Percentiles rank a stretch among this genome's conserved stretches.
Conservation (phyloP, 2,329 filamentous ascomycete species). For the Bipolaris sorokiniana region DNA sequence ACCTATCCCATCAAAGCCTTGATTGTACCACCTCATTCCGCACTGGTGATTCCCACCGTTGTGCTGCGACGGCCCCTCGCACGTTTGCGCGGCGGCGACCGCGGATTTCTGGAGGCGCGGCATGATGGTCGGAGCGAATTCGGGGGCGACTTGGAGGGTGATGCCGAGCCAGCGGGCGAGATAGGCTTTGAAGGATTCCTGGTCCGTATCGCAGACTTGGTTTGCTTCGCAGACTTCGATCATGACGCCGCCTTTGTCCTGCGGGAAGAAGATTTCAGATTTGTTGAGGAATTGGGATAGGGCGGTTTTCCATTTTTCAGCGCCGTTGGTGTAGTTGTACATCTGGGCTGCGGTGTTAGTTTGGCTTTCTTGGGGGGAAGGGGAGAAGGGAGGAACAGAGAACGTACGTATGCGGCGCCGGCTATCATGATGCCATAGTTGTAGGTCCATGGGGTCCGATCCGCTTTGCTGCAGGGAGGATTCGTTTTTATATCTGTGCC, state of each 20-base stretch:
- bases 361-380: not conserved
- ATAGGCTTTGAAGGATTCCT: constrained; percentile 55
- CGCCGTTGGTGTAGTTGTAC: constrained; percentile 51
- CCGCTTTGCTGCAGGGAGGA: constrained; percentile 37
- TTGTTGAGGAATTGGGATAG: constrained; percentile 43
- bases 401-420: constrained; percentile 41
- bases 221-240: constrained; percentile 51
- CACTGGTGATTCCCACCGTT: constrained; percentile 44
- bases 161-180: constrained; percentile 59
- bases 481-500: constrained; percentile 28
- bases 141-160: constrained; percentile 64
- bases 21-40: constrained; percentile 52
- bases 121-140: constrained; percentile 58
- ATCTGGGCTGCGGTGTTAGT: constrained; percentile 28
- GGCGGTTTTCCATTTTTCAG: constrained; percentile 37
- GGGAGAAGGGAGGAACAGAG: too few species aligned
- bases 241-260: constrained; percentile 48
- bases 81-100: constrained; percentile 60
- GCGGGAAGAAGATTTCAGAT: constrained; percentile 48
- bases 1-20: constrained; percentile 52
- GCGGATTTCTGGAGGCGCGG: constrained; percentile 62
- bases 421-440: constrained; percentile 48
- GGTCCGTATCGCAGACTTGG: constrained; percentile 53
- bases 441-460: constrained; percentile 46
- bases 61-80: constrained; percentile 54